A percentile compares a stretch with the other conserved stretches of the same genome.
Conservation (phyloP, 306 rosid genomes). For the Cucumis cinereus region DNA sequence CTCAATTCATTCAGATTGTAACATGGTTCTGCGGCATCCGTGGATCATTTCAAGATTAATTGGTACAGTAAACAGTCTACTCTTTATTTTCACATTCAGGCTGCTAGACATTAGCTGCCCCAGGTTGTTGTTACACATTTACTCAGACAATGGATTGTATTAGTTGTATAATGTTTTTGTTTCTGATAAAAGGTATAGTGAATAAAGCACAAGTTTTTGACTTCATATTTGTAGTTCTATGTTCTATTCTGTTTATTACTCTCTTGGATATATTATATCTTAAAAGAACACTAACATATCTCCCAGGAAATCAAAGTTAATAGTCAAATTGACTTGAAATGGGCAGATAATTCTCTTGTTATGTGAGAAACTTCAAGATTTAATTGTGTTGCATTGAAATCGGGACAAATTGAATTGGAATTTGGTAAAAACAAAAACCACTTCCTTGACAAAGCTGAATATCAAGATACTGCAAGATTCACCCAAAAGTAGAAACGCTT, state of each 20-base stretch:
- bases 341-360: background rate
- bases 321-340: background rate
- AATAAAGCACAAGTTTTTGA: constrained; percentile 10
- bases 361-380: background rate
- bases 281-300: background rate
- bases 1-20: constrained; percentile 7
- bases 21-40: background rate
- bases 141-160: constrained; percentile 7
- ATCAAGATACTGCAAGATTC: background rate
- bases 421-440: background rate
- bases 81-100: constrained; percentile 8
- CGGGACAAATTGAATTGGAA: background rate
- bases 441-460: background rate
- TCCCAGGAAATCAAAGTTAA: background rate
- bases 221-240: background rate
- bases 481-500: background rate
- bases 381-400: background rate
- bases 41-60: constrained; percentile 7
- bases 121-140: constrained; percentile 7
- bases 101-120: constrained; percentile 1
- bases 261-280: background rate
- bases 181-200: constrained; percentile 2
- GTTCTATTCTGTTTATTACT: background rate
- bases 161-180: constrained; percentile 8
- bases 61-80: constrained; percentile 11